These are phyloP conservation scores for Ambrosiella beaveri DNA, from an alignment of 2,329 filamentous ascomycete species.

Conservation along the genomic window DNA sequence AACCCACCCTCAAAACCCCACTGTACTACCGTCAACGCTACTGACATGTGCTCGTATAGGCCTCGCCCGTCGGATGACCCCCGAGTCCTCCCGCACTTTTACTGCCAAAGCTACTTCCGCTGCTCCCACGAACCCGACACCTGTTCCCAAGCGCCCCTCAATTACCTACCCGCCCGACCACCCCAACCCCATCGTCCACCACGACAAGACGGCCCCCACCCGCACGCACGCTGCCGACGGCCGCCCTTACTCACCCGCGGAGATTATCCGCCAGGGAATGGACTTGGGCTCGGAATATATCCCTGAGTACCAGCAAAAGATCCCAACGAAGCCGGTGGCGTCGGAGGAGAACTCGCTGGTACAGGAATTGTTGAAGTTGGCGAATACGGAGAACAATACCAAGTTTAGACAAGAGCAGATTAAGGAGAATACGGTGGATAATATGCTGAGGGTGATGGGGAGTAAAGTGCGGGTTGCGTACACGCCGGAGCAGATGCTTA, in stretches of 20 bases:
- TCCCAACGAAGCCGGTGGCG: conserved; percentile 10
- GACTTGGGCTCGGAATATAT: not conserved
- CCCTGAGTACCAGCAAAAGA: conserved; percentile 3
- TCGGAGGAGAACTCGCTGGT: conserved; percentile 12
- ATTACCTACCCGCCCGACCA: not conserved
- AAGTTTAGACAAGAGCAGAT: conserved; percentile 1
- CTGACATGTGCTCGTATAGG: not conserved
- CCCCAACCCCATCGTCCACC: not conserved
- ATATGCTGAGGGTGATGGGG: conserved; percentile 19
- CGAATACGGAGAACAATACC: conserved; percentile 8
- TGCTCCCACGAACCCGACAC: not conserved
- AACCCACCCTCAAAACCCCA: not conserved
- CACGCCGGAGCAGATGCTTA: conserved; percentile 46
- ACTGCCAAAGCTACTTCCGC: not conserved
- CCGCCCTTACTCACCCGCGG: not conserved
- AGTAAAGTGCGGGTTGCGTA: conserved; percentile 38
- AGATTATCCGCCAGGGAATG: conserved; percentile 3
- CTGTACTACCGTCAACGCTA: not conserved
- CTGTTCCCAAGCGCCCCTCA: not conserved
- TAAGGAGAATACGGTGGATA: not conserved
- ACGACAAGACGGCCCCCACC: not conserved
- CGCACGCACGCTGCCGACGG: not conserved
- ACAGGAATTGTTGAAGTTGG: conserved; percentile 9
- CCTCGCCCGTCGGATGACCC: conserved; percentile 6
- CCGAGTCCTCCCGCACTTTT: conserved; percentile 4